Evolutionary conservation across 164 flowering plant species (phyloP), one percentile per base, ranked within the genome.

Genomic region (Hamamelis virginiana): DNA sequence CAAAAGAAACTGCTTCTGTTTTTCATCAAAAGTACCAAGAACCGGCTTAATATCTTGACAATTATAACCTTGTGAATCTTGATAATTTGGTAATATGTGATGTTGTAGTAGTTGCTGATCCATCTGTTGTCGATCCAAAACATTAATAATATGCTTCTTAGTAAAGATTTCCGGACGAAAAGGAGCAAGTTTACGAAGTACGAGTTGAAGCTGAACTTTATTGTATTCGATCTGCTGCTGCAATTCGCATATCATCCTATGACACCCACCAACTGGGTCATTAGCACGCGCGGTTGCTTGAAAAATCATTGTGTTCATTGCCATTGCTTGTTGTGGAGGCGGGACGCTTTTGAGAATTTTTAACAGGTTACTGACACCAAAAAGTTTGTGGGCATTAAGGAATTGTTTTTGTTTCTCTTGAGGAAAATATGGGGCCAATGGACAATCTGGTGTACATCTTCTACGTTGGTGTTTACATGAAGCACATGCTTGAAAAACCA

Each of bases 391-490:
- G 13, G 80, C 91, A 28, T 83, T 84, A 23, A 69, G 77, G 74
- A 90, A 90, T 19, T 81, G 76, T 33, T 67, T 69, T 9, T 72
- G 77, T 16, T 70, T 67, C 44, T 79, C 75, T 26, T 82, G 74
- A 43, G 93, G 93, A 73, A 90, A 89, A 62, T 79, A 87, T 0
- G 90, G 91, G 5, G 91, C 89, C 9, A 89, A 74, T 1, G 71
- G 72, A 64, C 92, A 91, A 22, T 91, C 81, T 1, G 80, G 51
- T 0, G 68, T 26, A 74, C 96, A 89, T 57, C 77, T 85, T n/a
- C 84, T 72, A 9, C 92, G 71, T 28, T 83, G 91, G 83, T 79
- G 78, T 41, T 81, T 87, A 77, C 96, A 91, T 0, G 94, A 85
- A 43, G 91, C 96, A 68, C 94, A 91, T 6, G 91, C 89, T 50